Percentiles rank a stretch among this genome's conserved stretches.
Evolutionary conservation across 106 monocot genomes (phyloP).

Genomic region (Dioscorea zingiberensis): DNA sequence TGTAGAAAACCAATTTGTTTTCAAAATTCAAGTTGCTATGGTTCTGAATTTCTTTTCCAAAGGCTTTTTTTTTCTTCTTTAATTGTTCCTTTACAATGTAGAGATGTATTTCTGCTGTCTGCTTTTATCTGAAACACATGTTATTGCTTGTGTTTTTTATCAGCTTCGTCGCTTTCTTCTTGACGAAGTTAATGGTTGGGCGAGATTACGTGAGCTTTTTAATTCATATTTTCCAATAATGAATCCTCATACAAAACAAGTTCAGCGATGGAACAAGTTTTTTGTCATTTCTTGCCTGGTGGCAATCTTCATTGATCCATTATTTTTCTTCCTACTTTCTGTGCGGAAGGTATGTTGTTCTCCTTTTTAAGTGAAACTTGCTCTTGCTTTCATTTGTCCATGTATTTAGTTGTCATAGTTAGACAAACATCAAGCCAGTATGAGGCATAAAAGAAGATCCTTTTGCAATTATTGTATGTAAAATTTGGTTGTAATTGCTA

Average conservation of each 20-base stretch:
- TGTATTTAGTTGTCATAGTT: too few relatives aligned
- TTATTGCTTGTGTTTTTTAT: neutral
- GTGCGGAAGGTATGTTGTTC: conserved; percentile 17
- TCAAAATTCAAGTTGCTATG: too few relatives aligned
- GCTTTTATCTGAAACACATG: conserved; percentile 1
- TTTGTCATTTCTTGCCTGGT: conserved; percentile 40
- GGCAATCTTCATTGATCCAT: conserved; percentile 33
- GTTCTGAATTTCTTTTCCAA: too few relatives aligned
- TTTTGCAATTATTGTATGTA: too few relatives aligned
- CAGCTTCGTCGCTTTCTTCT: conserved; percentile 16
- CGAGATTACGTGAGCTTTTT: neutral
- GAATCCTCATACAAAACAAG: conserved; percentile 27
- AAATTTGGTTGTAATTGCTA: too few relatives aligned
- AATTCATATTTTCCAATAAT: conserved; percentile 18
- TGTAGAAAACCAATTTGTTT: too few relatives aligned
- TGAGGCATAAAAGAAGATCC: too few relatives aligned
- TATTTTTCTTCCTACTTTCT: conserved; percentile 37
- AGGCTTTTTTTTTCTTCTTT: too few relatives aligned
- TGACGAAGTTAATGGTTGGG: conserved; percentile 20
- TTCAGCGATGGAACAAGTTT: conserved; percentile 37
- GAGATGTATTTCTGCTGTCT: neutral
- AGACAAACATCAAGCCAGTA: too few relatives aligned
- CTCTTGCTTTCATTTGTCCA: too few relatives aligned
- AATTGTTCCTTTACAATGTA: too few relatives aligned
- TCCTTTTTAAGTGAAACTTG: neutral